These are phyloP conservation scores for Plasmodium malariae DNA, from an alignment of 169 alveolate species.

Conservation along the genomic window DNA sequence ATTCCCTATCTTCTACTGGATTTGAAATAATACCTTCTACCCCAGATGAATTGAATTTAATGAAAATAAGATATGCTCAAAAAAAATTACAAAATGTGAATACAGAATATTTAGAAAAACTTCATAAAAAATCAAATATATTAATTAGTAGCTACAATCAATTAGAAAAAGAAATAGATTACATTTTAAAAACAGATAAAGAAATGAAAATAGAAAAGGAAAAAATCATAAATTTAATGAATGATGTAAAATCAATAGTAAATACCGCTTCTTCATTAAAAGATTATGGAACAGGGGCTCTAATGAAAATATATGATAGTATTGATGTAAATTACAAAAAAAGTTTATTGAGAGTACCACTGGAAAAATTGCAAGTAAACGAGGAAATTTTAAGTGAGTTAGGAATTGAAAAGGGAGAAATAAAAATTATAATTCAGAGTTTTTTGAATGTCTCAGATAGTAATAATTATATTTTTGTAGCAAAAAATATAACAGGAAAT, in stretches of 20 bases:
- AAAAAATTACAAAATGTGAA: slow-evolving; percentile 54
- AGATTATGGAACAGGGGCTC: slow-evolving; percentile 73
- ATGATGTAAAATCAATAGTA: slow-evolving; percentile 42
- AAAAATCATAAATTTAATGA: slow-evolving; percentile 39
- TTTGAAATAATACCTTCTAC: slow-evolving; percentile 30
- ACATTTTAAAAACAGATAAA: slow-evolving; percentile 34
- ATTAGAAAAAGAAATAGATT: slow-evolving; percentile 35
- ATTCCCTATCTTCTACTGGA: slow-evolving; percentile 51
- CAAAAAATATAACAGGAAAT: slow-evolving; percentile 38
- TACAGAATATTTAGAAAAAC: slow-evolving; percentile 15
- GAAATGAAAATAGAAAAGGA: slow-evolving; percentile 67
- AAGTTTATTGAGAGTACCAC: slow-evolving; percentile 46
- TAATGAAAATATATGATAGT: slow-evolving; percentile 65
- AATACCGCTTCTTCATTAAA: slow-evolving; percentile 45
- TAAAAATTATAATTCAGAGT: slow-evolving; percentile 64
- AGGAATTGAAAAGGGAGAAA: slow-evolving; percentile 57
- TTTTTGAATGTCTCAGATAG: slow-evolving; percentile 44
- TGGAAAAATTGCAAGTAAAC: slow-evolving; percentile 45
- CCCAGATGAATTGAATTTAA: slow-evolving; percentile 52
- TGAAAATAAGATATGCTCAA: slow-evolving; percentile 75
- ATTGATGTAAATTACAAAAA: slow-evolving; percentile 25
- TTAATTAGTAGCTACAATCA: slow-evolving; percentile 31
- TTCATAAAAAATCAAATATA: slow-evolving; percentile 6
- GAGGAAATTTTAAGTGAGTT: slow-evolving; percentile 28
- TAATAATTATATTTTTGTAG: slow-evolving; percentile 39